These are phyloP conservation scores for Bryoerythrophyllum caledonicum DNA, from an alignment of 225 moss, liverwort and hornwort species.

Conservation along the genomic window DNA sequence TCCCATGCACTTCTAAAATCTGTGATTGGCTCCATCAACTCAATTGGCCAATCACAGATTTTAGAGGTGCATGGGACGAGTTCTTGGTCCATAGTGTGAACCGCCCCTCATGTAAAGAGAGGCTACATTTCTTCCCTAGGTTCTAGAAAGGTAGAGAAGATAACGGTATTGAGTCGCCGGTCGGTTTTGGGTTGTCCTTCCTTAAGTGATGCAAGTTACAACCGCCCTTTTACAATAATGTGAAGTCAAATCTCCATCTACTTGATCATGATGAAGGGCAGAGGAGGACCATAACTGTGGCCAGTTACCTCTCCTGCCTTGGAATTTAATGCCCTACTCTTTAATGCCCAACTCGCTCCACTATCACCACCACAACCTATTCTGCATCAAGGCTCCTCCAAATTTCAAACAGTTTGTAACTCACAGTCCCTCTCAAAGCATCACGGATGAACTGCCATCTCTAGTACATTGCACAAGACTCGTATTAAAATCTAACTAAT, in stretches of 20 bases:
- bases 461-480: not conserved
- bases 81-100: too few species aligned
- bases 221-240: not conserved
- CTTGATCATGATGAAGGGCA: not conserved
- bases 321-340: not conserved
- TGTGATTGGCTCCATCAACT: too few species aligned
- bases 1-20: too few species aligned
- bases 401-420: not conserved
- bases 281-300: not conserved
- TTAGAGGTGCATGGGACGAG: too few species aligned
- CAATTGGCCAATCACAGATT: too few species aligned
- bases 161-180: too few species aligned
- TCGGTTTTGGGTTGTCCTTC: too few species aligned
- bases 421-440: too few species aligned
- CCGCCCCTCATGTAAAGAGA: too few species aligned
- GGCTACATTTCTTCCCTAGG: too few species aligned
- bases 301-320: not conserved
- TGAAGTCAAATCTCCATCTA: not conserved
- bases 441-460: not conserved
- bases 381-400: not conserved
- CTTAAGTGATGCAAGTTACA: not conserved
- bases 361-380: not conserved
- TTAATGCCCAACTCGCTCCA: constrained; percentile 14
- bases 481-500: too few species aligned
- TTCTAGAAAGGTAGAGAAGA: too few species aligned